Base-by-base conservation (phyloP, 2,329 filamentous ascomycete species). In the Fusarium pseudonygamai region DNA sequence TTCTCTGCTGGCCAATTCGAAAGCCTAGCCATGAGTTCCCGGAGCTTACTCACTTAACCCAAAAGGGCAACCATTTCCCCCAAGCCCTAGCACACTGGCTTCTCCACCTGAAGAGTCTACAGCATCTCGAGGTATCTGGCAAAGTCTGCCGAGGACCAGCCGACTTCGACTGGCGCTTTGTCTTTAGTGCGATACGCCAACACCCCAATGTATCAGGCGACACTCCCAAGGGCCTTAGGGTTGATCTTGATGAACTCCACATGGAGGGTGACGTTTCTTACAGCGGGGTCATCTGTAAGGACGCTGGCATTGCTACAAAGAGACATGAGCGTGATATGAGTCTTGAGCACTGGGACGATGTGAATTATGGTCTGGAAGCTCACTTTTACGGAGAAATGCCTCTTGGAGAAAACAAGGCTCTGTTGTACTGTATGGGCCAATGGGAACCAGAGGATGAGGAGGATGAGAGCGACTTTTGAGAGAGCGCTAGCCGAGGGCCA, bases 401-500 rank as follows among this genome's bases (percentile, higher is more conserved):
- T 24, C 12, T 45, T 20, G 18, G 3, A 12, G 28, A 57, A 6
- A 57, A 57, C 10, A 45, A 24, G 3, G 26, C 37, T 6, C 16
- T 45, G 13, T 12, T 43, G 20, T 43, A 26, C 10, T 2, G 5
- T 16, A 45, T 45, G 53, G 37, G 28, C 2, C 12, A 16, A 26
- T 57, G 39, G 53, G 39, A 26, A 1, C 28, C 28, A 1, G 10
- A 3, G 4, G 7, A 49, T 13, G 40, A 58, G 24, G 22, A 24
- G 4, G 15, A 30, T 9, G 56, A 28, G 2, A 22, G 20, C 1
- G 30, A 37, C 10, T 36, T 13, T 20, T 36, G n/a, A 36, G 22
- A 20, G 4, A 7, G 4, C 4, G n/a, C 20, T 36, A 11, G 16
- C 6, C 10, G 6, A 26, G 9, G 3, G 12, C 4, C 2, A 9